These are phyloP conservation scores for Senna siamea DNA, from an alignment of 306 rosid genomes.

Conservation along the genomic window DNA sequence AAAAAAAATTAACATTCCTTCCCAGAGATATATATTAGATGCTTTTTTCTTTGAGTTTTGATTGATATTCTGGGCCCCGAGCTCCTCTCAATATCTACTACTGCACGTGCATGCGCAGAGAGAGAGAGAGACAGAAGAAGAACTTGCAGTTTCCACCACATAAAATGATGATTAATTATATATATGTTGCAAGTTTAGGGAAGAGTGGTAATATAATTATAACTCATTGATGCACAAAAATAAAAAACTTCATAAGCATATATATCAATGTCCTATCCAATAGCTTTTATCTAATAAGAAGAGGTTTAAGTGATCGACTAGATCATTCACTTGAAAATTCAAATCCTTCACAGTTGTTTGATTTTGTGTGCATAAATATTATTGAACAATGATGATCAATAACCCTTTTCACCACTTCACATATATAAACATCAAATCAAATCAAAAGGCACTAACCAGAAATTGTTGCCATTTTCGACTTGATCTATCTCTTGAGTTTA, in stretches of 20 bases:
- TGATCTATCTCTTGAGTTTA: neutral
- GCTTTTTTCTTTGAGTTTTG: slow-evolving; percentile 28
- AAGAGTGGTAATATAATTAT: slow-evolving; percentile 15
- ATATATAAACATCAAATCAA: slow-evolving; percentile 30
- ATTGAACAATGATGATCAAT: slow-evolving; percentile 10
- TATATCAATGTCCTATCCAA: neutral
- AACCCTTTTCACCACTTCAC: slow-evolving; percentile 33
- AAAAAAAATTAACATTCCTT: neutral
- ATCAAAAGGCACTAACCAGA: slow-evolving; percentile 33
- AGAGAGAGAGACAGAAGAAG: neutral
- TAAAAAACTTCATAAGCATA: neutral
- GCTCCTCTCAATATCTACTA: slow-evolving; percentile 16
- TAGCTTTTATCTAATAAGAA: slow-evolving; percentile 11
- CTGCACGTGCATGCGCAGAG: slow-evolving; percentile 35
- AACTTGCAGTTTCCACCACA: slow-evolving; percentile 28
- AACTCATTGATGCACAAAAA: slow-evolving; percentile 1
- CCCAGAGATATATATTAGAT: slow-evolving; percentile 17
- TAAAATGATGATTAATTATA: neutral
- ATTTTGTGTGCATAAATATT: neutral
- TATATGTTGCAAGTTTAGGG: neutral
- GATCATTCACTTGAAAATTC: slow-evolving; percentile 13
- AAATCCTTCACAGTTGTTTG: neutral
- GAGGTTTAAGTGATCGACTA: slow-evolving; percentile 8
- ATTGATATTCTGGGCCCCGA: slow-evolving; percentile 28
- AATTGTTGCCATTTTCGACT: slow-evolving; percentile 19